phyloP scores from a whole-genome alignment of 2,329 filamentous ascomycete species.

The Fusarium veterinarium region DNA sequence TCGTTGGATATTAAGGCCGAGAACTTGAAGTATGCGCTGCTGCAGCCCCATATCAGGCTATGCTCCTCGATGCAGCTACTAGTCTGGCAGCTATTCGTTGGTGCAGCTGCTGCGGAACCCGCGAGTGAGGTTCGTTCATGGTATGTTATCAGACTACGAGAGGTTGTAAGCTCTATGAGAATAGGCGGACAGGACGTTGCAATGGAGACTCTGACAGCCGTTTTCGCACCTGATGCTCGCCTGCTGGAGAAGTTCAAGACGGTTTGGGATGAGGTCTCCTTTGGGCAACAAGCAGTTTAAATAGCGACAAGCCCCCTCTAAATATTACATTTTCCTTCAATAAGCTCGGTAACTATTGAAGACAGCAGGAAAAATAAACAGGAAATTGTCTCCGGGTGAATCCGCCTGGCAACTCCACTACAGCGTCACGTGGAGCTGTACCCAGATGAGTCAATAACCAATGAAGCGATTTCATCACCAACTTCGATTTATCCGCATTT shows the following conservation, averaged over 20 bases:
- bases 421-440: background rate
- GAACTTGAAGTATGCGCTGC: slow-evolving; percentile 5
- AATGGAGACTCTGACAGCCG: background rate
- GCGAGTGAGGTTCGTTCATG: background rate
- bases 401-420: background rate
- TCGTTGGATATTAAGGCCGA: background rate
- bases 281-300: background rate
- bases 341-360: too few relatives aligned
- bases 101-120: slow-evolving; percentile 11
- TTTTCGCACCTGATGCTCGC: background rate
- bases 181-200: background rate
- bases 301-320: background rate
- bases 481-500: background rate
- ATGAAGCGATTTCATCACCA: background rate
- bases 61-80: slow-evolving; percentile 31
- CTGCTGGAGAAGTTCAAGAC: background rate
- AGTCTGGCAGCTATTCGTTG: slow-evolving; percentile 39
- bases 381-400: background rate
- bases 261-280: slow-evolving; percentile 13
- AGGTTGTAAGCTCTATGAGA: slow-evolving; percentile 3
- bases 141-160: slow-evolving; percentile 5
- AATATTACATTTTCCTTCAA: background rate
- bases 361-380: too few relatives aligned
- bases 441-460: background rate
- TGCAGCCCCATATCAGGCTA: slow-evolving; percentile 21